phyloP scores from a whole-genome alignment of 176 grass and related monocot species.

The Triticum turgidum region DNA sequence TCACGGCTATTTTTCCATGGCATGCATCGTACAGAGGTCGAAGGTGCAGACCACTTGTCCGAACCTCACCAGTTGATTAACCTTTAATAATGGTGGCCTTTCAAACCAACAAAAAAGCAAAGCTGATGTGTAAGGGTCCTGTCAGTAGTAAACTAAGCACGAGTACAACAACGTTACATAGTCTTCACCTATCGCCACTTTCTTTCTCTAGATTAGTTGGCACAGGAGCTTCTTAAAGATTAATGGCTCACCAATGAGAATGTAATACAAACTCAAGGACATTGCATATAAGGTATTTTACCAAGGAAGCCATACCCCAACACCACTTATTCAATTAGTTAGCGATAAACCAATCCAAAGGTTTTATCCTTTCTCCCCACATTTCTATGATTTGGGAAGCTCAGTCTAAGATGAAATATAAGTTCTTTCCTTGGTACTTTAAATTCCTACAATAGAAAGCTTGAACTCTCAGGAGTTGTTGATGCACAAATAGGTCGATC shows the following conservation, averaged over 20 bases:
- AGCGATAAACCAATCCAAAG: too few relatives aligned
- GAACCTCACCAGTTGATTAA: slow-evolving; percentile 4
- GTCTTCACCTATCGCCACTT: not conserved
- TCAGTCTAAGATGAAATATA: too few relatives aligned
- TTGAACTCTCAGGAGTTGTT: too few relatives aligned
- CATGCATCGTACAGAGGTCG: not conserved
- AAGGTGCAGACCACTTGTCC: slow-evolving; percentile 12
- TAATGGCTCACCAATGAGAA: not conserved
- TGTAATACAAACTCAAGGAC: not conserved
- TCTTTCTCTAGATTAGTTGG: not conserved
- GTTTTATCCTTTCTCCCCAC: too few relatives aligned
- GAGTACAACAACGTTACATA: not conserved
- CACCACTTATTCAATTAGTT: too few relatives aligned
- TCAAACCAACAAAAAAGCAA: slow-evolving; percentile 1
- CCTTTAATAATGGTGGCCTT: not conserved
- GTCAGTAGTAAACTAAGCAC: not conserved
- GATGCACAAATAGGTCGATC: too few relatives aligned
- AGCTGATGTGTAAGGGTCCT: slow-evolving; percentile 21
- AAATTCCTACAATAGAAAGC: too few relatives aligned
- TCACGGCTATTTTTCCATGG: too few relatives aligned
- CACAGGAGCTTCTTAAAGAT: not conserved
- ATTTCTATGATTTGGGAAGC: too few relatives aligned
- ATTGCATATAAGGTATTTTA: too few relatives aligned
- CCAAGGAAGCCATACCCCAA: too few relatives aligned
- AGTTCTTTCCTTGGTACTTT: too few relatives aligned